Conservation (phyloP, 352 stramenopile species). For the Blastocystis sp. region DNA sequence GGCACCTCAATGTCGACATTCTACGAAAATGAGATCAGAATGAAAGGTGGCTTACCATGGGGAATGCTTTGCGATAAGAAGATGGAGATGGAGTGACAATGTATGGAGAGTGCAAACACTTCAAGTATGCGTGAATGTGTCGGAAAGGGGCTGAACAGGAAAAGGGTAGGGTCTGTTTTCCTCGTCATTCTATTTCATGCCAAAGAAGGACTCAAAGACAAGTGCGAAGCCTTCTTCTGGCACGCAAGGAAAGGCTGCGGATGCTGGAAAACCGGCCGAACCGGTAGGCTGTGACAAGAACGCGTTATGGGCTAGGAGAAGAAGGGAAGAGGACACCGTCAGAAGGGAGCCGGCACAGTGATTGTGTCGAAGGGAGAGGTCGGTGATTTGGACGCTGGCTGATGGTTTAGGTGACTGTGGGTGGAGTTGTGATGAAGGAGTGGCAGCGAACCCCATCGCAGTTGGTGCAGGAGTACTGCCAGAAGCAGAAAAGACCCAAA, state of each 20-base stretch:
- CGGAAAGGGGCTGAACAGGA: too few relatives aligned
- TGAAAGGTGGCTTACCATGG: too few relatives aligned
- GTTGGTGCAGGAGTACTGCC: constrained; percentile 87
- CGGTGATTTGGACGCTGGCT: not conserved
- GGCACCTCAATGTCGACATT: constrained; percentile 55
- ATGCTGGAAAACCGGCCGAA: not conserved
- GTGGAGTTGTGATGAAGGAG: constrained; percentile 86
- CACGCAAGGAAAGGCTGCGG: not conserved
- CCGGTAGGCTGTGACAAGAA: not conserved
- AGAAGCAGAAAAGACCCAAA: constrained; percentile 84
- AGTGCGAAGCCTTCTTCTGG: not conserved
- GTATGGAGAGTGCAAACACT: too few relatives aligned
- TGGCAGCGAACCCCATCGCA: constrained; percentile 88
- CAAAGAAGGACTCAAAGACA: not conserved
- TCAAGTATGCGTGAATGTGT: too few relatives aligned
- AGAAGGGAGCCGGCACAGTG: constrained; percentile 83
- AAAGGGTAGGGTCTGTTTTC: not conserved
- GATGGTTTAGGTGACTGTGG: constrained; percentile 74
- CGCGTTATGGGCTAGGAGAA: constrained; percentile 24
- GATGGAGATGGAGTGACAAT: too few relatives aligned
- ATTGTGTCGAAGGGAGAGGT: constrained; percentile 80
- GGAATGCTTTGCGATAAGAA: too few relatives aligned
- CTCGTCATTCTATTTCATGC: not conserved
- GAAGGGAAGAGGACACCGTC: constrained; percentile 77
- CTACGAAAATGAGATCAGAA: not conserved